phyloP scores from a whole-genome alignment of 106 monocot species.

The Platanthera guangdongensis region DNA sequence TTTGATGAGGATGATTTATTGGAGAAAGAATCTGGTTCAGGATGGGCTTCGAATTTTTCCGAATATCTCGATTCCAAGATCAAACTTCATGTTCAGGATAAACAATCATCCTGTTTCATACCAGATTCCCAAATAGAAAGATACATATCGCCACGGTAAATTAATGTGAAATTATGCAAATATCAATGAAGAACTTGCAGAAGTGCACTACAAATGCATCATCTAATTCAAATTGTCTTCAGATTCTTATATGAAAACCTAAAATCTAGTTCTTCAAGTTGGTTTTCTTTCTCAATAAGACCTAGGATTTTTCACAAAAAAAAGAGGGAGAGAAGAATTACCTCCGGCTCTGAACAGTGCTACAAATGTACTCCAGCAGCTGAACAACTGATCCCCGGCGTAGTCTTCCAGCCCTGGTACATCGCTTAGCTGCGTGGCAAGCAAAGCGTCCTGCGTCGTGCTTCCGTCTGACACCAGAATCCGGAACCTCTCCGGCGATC shows the following conservation, averaged over 20 bases:
- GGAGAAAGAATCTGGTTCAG: slow-evolving; percentile 10
- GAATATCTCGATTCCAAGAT: slow-evolving; percentile 45
- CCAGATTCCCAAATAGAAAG: neutral
- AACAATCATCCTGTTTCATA: slow-evolving; percentile 65
- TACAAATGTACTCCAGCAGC: slow-evolving; percentile 74
- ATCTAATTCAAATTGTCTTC: no score
- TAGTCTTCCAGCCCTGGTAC: slow-evolving; percentile 32
- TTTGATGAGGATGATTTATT: slow-evolving; percentile 15
- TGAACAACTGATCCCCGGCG: slow-evolving; percentile 68
- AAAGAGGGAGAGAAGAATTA: slow-evolving; percentile 7
- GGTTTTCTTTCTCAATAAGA: neutral
- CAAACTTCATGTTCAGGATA: slow-evolving; percentile 78
- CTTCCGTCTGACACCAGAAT: slow-evolving; percentile 71
- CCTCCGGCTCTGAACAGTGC: slow-evolving; percentile 55
- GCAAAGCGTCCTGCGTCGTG: slow-evolving; percentile 44
- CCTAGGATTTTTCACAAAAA: neutral
- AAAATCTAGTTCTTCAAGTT: neutral
- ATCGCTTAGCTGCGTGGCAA: slow-evolving; percentile 61
- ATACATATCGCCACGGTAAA: neutral
- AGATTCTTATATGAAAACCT: neutral
- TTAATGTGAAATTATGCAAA: no score
- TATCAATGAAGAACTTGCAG: neutral
- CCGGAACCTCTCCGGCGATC: slow-evolving; percentile 51
- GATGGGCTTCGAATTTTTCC: slow-evolving; percentile 31
- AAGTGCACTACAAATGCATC: no score